Conservation (phyloP, 2,329 filamentous ascomycete genomes). For the Knoxdaviesia capensis region DNA sequence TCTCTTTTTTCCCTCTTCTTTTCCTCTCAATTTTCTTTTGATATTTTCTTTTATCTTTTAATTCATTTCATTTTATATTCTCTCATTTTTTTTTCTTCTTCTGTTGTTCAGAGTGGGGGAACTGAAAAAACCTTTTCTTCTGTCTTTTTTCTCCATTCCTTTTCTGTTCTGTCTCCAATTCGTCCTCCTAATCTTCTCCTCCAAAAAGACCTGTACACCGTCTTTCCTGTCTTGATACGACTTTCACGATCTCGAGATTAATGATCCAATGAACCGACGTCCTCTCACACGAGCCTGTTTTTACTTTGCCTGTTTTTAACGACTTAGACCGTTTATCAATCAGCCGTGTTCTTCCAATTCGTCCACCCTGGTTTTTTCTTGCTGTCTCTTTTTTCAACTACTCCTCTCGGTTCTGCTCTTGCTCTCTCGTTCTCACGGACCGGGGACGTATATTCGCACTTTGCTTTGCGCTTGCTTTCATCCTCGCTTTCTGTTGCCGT, state of each 20-base stretch:
- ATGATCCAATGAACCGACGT: too few relatives aligned
- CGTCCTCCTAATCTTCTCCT: neutral
- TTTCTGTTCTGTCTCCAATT: neutral
- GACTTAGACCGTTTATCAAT: neutral
- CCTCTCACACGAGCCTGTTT: neutral
- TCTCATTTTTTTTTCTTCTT: neutral
- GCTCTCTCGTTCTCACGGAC: too few relatives aligned
- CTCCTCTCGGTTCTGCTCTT: neutral
- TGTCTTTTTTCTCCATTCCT: neutral
- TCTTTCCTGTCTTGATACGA: too few relatives aligned
- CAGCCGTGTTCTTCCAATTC: neutral
- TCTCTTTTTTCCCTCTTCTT: constrained; percentile 1
- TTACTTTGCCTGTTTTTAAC: neutral
- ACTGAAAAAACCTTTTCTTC: neutral
- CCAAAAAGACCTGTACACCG: too few relatives aligned
- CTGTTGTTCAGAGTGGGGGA: neutral
- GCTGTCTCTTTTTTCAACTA: constrained; percentile 4
- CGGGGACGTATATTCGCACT: too few relatives aligned
- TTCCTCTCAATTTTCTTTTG: constrained; percentile 1
- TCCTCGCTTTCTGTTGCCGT: too few relatives aligned
- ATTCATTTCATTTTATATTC: neutral
- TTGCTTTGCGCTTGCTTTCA: too few relatives aligned
- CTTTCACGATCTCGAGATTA: too few relatives aligned
- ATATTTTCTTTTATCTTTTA: constrained; percentile 3
- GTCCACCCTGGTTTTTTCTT: neutral